Evolutionary conservation across 805 yeast species (phyloP), one percentile per base, ranked within the genome.

Genomic region (Suhomyces emberorum): DNA sequence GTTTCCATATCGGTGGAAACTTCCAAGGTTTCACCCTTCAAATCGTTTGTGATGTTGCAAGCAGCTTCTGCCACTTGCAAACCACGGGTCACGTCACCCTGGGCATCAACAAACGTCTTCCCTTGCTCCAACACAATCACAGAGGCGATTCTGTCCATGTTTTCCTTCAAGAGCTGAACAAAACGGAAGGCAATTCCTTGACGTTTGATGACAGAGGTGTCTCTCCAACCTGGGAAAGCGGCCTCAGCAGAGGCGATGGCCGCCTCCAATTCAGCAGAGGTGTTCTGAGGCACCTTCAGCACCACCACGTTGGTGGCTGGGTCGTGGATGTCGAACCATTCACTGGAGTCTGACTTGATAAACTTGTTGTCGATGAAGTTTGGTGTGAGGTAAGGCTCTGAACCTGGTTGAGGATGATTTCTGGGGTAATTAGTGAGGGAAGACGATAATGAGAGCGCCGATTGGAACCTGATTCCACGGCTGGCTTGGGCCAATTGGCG

Each of bases 11-110:
- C 84, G 12, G 72, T 65, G 21, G 87, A 74, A 12, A 82, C 88
- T 52, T 81, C 88, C 39, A 83, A 69, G 17, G 76, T 67, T 30
- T 69, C 67, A 15, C 87, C 88, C 54, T 76, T 73, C 46, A 81
- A 62, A 49, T 81, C 85, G 48, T 76, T 66, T 38, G 86, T 77
- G 39, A 81, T 69, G 32, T 74, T 74, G 50, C 85, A 78, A 10
- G 87, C 79, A 35, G 83, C 79, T 63, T 82, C 89, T 4, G 88
- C 88, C 32, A 82, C 89, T 59, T 82, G 89, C 31, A 82, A 68
- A 4, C 89, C 89, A 38, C 89, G 69, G 37, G 82, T 69, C 11
- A 82, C 89, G 58, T 83, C 74, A 14, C 88, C 89, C 52, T 70
- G 64, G 36, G 89, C 89, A 48, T 82, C 89, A 27, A 76, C 74